Conservation (phyloP, 495 filamentous ascomycete genomes). For the Geopyxis carbonaria region DNA sequence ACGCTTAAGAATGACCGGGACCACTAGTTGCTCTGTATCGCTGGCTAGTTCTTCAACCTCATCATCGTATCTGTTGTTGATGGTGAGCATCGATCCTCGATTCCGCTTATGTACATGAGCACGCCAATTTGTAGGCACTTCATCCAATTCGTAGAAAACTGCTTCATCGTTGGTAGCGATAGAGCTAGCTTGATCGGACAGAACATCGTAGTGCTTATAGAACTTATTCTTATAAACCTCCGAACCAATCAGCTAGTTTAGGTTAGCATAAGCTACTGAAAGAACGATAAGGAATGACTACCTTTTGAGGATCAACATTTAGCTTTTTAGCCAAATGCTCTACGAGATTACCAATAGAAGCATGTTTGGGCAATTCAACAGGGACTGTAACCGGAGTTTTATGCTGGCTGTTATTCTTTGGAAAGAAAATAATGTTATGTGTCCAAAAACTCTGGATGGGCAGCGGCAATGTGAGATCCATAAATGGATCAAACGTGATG, state of each 20-base stretch:
- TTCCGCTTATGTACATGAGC: slow-evolving; percentile 31
- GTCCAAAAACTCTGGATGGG: slow-evolving; percentile 66
- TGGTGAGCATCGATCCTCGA: slow-evolving; percentile 23
- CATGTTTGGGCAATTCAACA: slow-evolving; percentile 77
- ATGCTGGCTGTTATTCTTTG: slow-evolving; percentile 37
- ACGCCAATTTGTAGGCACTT: slow-evolving; percentile 57
- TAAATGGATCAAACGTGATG: slow-evolving; percentile 98
- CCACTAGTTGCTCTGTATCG: slow-evolving; percentile 50
- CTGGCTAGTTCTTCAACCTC: slow-evolving; percentile 24
- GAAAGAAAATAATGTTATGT: slow-evolving; percentile 55
- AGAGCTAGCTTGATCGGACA: slow-evolving; percentile 36
- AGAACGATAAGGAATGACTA: slow-evolving; percentile 17
- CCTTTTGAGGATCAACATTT: slow-evolving; percentile 35
- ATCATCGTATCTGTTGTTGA: slow-evolving; percentile 22
- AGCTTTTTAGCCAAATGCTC: slow-evolving; percentile 55
- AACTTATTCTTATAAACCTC: slow-evolving; percentile 70
- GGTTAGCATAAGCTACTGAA: neutral
- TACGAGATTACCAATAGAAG: slow-evolving; percentile 54
- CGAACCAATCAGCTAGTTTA: slow-evolving; percentile 44
- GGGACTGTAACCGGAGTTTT: slow-evolving; percentile 44
- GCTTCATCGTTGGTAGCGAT: slow-evolving; percentile 43
- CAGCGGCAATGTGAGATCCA: slow-evolving; percentile 76
- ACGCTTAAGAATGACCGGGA: slow-evolving; percentile 54
- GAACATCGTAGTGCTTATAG: slow-evolving; percentile 64
- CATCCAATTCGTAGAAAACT: slow-evolving; percentile 65